These are phyloP conservation scores for Vigna angularis DNA, from an alignment of 306 rosid genomes.

Conservation along the genomic window DNA sequence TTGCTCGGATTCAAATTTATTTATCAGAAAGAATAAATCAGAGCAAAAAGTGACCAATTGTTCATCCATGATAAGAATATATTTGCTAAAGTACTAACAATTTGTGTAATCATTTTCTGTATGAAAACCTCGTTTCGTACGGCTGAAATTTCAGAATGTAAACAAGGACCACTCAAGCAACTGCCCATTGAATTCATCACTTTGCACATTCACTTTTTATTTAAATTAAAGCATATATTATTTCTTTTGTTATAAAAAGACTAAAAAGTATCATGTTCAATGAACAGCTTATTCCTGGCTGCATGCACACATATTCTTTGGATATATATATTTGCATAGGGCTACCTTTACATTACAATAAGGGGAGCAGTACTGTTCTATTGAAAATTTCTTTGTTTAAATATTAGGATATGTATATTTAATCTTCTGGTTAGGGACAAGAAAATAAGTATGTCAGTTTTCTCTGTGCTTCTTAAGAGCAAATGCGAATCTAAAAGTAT, in stretches of 20 bases:
- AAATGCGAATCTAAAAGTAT: neutral
- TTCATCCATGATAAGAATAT: neutral
- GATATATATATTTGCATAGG: neutral
- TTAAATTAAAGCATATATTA: conserved; percentile 26
- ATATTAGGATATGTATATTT: neutral
- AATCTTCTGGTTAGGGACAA: conserved; percentile 6
- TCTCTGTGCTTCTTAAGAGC: neutral
- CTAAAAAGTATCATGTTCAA: conserved; percentile 35
- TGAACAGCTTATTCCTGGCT: conserved; percentile 27
- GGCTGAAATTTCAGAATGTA: conserved; percentile 12
- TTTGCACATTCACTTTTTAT: conserved; percentile 25
- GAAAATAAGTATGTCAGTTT: neutral
- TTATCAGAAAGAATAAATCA: neutral
- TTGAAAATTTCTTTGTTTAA: neutral
- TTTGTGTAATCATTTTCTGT: neutral
- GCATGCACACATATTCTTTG: conserved; percentile 37
- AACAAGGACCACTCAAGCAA: conserved; percentile 48
- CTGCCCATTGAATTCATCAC: neutral
- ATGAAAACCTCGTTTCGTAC: neutral
- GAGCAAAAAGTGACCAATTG: neutral
- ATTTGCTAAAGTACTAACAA: neutral
- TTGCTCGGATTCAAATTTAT: neutral
- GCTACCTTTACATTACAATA: conserved; percentile 27
- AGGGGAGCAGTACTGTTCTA: conserved; percentile 7
- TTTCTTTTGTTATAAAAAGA: conserved; percentile 31